Evolutionary conservation across 495 filamentous ascomycete genomes (phyloP).

Genomic region (Parachaetomium inaequale): DNA sequence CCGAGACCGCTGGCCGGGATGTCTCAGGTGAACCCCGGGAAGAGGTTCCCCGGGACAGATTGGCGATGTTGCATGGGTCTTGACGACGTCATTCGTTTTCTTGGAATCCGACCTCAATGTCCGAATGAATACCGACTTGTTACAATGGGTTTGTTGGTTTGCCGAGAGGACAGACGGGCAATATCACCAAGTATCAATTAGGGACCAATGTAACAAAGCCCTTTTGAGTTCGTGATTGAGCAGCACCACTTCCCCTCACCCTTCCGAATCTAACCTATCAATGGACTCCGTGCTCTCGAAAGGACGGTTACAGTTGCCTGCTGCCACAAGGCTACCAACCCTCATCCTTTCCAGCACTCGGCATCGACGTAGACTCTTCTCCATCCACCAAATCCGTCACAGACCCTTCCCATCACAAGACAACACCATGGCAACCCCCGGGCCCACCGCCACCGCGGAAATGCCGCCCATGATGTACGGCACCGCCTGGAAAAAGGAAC

Average conservation of each 20-base stretch:
- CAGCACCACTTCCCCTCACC: slow-evolving; percentile 16
- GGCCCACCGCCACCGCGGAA: slow-evolving; percentile 12
- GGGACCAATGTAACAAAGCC: neutral
- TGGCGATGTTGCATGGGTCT: slow-evolving; percentile 1
- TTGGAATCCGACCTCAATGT: too few species aligned
- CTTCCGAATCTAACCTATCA: neutral
- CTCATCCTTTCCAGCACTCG: neutral
- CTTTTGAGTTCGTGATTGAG: neutral
- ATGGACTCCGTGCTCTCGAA: neutral
- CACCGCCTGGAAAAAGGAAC: slow-evolving; percentile 83
- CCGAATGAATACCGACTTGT: neutral
- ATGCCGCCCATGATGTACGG: slow-evolving; percentile 70
- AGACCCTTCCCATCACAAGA: neutral
- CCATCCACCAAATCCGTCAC: neutral
- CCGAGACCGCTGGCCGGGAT: neutral
- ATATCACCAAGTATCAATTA: neutral
- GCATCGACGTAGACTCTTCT: neutral
- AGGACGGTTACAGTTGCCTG: neutral
- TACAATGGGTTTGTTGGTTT: neutral
- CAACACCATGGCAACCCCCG: slow-evolving; percentile 17
- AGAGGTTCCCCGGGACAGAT: slow-evolving; percentile 19
- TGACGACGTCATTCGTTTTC: slow-evolving; percentile 11
- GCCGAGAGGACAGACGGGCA: neutral
- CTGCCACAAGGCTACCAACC: neutral
- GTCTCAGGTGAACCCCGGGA: slow-evolving; percentile 10